Evolutionary conservation across 1,139 yeast species (phyloP).

Genomic region (Zygosaccharomyces pseudobailii): DNA sequence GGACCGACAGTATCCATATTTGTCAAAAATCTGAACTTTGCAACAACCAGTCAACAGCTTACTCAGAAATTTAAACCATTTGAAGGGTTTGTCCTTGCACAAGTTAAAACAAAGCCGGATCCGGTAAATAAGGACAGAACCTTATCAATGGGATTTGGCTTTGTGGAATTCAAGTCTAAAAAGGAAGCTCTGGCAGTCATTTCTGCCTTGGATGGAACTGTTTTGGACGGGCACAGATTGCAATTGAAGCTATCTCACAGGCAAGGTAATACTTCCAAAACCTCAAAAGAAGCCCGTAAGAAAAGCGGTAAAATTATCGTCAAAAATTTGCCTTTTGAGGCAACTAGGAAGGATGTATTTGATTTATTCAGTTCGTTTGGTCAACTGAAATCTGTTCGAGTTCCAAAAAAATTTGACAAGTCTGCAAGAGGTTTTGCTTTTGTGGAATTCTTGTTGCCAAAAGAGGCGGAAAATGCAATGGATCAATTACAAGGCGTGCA

Average conservation of each 20-base stretch:
- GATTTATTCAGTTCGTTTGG: slow-evolving; percentile 93
- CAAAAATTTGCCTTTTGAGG: slow-evolving; percentile 96
- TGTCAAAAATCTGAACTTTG: slow-evolving; percentile 85
- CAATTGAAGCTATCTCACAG: slow-evolving; percentile 87
- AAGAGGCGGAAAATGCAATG: slow-evolving; percentile 97
- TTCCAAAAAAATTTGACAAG: slow-evolving; percentile 93
- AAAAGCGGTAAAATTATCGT: slow-evolving; percentile 75
- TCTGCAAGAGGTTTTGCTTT: slow-evolving; percentile 97
- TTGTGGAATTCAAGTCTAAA: slow-evolving; percentile 78
- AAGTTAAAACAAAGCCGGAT: slow-evolving; percentile 85
- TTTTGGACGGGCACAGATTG: slow-evolving; percentile 83
- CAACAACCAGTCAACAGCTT: slow-evolving; percentile 61
- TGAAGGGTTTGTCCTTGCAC: slow-evolving; percentile 77
- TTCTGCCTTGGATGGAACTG: slow-evolving; percentile 66
- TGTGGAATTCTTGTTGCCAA: slow-evolving; percentile 81
- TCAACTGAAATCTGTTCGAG: slow-evolving; percentile 87
- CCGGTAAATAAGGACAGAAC: slow-evolving; percentile 61
- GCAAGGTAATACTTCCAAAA: slow-evolving; percentile 38
- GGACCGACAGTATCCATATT: slow-evolving; percentile 84
- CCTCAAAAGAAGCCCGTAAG: slow-evolving; percentile 26
- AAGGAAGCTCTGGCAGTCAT: slow-evolving; percentile 79
- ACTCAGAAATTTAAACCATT: slow-evolving; percentile 59
- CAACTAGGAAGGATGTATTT: slow-evolving; percentile 84
- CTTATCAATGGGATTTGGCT: slow-evolving; percentile 96
- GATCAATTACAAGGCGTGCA: slow-evolving; percentile 92